Base-by-base conservation (phyloP, 192 early-diverging fungal genomes). In the Backusella liffmaniae region DNA sequence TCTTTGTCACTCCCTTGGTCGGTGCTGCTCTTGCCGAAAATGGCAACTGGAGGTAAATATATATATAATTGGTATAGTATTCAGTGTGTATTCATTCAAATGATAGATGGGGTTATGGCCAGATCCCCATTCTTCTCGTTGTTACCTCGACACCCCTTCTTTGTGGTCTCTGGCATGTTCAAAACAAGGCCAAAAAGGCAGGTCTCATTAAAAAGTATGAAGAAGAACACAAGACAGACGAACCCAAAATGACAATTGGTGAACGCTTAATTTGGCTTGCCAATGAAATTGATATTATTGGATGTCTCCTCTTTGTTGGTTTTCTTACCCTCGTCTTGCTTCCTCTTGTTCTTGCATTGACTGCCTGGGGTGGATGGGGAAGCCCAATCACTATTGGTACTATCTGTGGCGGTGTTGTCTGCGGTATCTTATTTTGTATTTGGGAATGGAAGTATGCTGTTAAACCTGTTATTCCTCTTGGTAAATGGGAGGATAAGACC, bases 401-500 rank as follows among this genome's bases (percentile, higher is more conserved):
- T 4, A 35, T 78, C 15, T 44, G 73, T 59, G 41, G 72, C 62
- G 77, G 77, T 39, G 35, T 73, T 46, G 3, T 4, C 0, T 32
- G 41, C 1, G 73, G 68, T 72, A 23, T 37, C 26, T 44, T 78
- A 10, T 78, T 78, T 29, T 34, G 32, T 35, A 3, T 73, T 26
- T 78, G 77, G 77, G 77, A 78, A 68, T 78, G 71, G 65, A 66
- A 73, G n/a, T 67, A 73, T 41, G 62, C 77, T 56, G 2, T 5
- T 9, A 67, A 67, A 3, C 72, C 74, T 53, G 66, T 80, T 46
- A 65, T 75, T 18, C 79, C 79, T 26, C 49, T 71, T 21, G n/a
- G 53, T 30, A 53, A 36, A 18, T 80, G 74, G 74, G 16, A 71
- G 12, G 51, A 46, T 34, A 56, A 53, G 12, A 80, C 74, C n/a